A percentile compares a stretch with the other conserved stretches of the same genome.
Evolutionary conservation across 2,329 filamentous ascomycete species (phyloP).

Genomic region (Ophiocordyceps camponoti-leonardi): DNA sequence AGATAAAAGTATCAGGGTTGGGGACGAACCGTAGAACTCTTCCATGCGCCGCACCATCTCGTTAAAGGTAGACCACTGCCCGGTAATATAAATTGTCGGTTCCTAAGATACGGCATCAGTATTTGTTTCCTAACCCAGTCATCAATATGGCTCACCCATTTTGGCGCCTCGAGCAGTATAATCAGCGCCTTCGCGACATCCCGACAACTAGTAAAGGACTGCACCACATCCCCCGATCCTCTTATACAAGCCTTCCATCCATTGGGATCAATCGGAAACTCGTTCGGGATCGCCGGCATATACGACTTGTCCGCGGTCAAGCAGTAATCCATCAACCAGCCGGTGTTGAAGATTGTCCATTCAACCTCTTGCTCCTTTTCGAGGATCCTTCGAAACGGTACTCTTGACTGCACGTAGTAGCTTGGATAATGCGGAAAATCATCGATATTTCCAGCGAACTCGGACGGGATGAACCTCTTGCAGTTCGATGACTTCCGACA

Average conservation of each 20-base stretch:
- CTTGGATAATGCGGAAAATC: not conserved
- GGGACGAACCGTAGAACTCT: not conserved
- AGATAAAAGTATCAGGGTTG: not conserved
- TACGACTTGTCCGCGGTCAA: not conserved
- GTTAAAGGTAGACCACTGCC: slow-evolving; percentile 1
- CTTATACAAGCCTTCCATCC: not conserved
- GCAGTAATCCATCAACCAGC: slow-evolving; percentile 1
- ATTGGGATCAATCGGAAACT: not conserved
- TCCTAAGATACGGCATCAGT: not conserved
- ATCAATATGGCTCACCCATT: not conserved
- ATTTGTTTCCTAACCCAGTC: not conserved
- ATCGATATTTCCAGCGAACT: slow-evolving; percentile 1
- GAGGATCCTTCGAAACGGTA: not conserved
- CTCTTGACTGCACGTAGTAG: not conserved
- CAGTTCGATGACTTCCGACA: not conserved
- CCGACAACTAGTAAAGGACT: not conserved
- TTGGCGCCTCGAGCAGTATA: not conserved
- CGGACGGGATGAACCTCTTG: slow-evolving; percentile 1
- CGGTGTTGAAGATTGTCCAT: slow-evolving; percentile 1
- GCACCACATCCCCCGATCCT: not conserved
- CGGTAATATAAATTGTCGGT: not conserved
- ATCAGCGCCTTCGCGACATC: not conserved
- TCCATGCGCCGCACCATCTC: not conserved
- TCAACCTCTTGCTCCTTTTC: not conserved
- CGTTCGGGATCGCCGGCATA: not conserved